These are phyloP conservation scores for Daedaleopsis sinensis DNA, from an alignment of 768 basidiomycete genomes.

Conservation along the genomic window DNA sequence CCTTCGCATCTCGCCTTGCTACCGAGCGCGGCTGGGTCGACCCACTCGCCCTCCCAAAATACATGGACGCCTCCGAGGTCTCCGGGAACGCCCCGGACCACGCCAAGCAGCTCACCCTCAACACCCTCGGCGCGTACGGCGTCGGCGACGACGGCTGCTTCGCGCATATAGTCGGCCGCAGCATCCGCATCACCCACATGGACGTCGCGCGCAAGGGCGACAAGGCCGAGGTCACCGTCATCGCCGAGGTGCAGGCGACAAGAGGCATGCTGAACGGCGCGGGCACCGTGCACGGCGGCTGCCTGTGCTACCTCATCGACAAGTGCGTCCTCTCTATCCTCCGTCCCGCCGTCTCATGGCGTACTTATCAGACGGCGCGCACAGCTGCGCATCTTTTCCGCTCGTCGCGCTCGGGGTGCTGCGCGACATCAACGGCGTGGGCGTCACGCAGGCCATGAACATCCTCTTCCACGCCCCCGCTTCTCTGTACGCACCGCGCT, in stretches of 20 bases:
- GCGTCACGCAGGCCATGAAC: conserved; percentile 74
- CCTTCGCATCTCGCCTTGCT: conserved; percentile 20
- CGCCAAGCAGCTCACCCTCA: conserved; percentile 68
- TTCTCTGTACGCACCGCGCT: conserved; percentile 47
- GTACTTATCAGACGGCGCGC: neutral
- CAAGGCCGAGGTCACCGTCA: conserved; percentile 59
- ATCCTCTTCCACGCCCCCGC: conserved; percentile 73
- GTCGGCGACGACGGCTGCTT: conserved; percentile 66
- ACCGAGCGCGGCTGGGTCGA: conserved; percentile 57
- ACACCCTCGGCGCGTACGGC: conserved; percentile 72
- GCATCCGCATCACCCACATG: conserved; percentile 63
- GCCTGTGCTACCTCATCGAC: conserved; percentile 73
- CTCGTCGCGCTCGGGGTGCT: conserved; percentile 67
- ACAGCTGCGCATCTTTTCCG: conserved; percentile 67
- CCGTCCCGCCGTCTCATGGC: neutral
- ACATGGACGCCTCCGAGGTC: conserved; percentile 57
- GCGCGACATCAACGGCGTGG: conserved; percentile 66
- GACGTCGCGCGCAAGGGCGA: conserved; percentile 49
- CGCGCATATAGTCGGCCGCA: conserved; percentile 61
- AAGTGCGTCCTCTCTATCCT: conserved; percentile 45
- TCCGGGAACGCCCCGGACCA: conserved; percentile 64
- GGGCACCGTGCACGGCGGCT: conserved; percentile 77
- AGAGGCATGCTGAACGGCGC: conserved; percentile 82
- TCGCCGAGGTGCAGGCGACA: conserved; percentile 63
- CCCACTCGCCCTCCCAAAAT: conserved; percentile 60